Percentiles rank a stretch among this genome's conserved stretches.
phyloP scores from a whole-genome alignment of 345 rosid genomes.

The Aquilaria malaccensis region DNA sequence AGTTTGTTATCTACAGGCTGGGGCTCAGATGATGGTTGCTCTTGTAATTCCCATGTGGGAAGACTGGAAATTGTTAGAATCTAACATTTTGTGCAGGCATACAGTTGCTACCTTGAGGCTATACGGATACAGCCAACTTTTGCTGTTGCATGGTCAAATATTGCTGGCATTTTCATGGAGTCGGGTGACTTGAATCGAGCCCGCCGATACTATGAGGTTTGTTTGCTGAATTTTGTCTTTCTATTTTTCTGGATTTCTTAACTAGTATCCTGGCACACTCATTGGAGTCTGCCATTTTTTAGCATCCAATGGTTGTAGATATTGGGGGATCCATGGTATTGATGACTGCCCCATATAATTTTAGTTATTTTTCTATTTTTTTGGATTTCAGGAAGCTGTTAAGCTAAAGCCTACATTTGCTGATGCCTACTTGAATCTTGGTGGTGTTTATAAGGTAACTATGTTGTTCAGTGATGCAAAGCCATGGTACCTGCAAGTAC shows the following conservation, averaged over 20 bases:
- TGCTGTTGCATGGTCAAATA: conserved; percentile 99
- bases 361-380: background rate
- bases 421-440: conserved; percentile 95
- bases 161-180: conserved; percentile 99
- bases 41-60: conserved; percentile 64
- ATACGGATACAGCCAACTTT: conserved; percentile 90
- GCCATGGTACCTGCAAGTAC: conserved; percentile 28
- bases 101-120: conserved; percentile 94
- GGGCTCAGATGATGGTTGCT: conserved; percentile 77
- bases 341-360: background rate
- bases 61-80: conserved; percentile 65
- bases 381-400: conserved; percentile 76
- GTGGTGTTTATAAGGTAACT: conserved; percentile 94
- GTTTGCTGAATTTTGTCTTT: conserved; percentile 18
- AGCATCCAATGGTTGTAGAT: background rate
- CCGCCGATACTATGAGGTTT: conserved; percentile 90
- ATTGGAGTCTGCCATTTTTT: background rate
- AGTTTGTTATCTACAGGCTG: conserved; percentile 57
- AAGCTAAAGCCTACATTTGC: conserved; percentile 83
- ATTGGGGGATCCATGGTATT: background rate
- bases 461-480: conserved; percentile 17
- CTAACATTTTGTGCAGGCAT: conserved; percentile 93
- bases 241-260: background rate
- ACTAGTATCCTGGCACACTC: background rate
- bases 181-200: conserved; percentile 93